phyloP scores from a whole-genome alignment of 1,139 yeast species.

The Suzukiozyma palmioleophila region DNA sequence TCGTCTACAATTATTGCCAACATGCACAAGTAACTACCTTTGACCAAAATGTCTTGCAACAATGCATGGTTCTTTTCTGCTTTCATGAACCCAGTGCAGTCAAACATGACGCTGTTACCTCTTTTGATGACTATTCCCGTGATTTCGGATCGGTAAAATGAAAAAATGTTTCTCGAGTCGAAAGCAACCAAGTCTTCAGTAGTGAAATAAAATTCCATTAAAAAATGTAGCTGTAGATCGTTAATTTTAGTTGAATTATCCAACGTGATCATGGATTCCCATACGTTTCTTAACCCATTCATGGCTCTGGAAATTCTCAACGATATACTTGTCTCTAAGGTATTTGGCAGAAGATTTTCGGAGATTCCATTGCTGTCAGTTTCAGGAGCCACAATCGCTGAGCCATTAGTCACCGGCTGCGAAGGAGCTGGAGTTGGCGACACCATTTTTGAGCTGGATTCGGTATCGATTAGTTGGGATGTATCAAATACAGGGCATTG shows the following conservation, averaged over 20 bases:
- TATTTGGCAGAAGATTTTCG: neutral
- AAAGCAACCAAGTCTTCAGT: constrained; percentile 9
- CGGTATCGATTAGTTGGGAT: constrained; percentile 1
- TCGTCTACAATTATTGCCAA: constrained; percentile 32
- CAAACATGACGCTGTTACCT: constrained; percentile 11
- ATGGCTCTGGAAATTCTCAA: constrained; percentile 1
- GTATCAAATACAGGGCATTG: constrained; percentile 3
- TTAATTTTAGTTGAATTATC: constrained; percentile 20
- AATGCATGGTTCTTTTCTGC: constrained; percentile 1
- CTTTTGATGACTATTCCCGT: constrained; percentile 14
- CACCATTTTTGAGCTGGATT: neutral
- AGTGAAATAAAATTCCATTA: constrained; percentile 31
- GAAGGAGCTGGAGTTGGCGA: neutral
- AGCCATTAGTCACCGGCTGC: neutral
- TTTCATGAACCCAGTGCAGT: constrained; percentile 1
- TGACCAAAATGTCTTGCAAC: constrained; percentile 8
- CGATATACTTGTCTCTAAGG: neutral
- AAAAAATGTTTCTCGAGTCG: constrained; percentile 22
- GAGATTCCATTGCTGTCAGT: neutral
- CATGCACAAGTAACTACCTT: constrained; percentile 29
- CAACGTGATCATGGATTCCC: constrained; percentile 22
- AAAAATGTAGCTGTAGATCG: constrained; percentile 27
- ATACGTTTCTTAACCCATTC: constrained; percentile 17
- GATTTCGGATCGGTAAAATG: constrained; percentile 26
- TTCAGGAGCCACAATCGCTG: neutral